These are phyloP conservation scores for Capsella rubella DNA, from an alignment of 441 rosid genomes.

Conservation along the genomic window DNA sequence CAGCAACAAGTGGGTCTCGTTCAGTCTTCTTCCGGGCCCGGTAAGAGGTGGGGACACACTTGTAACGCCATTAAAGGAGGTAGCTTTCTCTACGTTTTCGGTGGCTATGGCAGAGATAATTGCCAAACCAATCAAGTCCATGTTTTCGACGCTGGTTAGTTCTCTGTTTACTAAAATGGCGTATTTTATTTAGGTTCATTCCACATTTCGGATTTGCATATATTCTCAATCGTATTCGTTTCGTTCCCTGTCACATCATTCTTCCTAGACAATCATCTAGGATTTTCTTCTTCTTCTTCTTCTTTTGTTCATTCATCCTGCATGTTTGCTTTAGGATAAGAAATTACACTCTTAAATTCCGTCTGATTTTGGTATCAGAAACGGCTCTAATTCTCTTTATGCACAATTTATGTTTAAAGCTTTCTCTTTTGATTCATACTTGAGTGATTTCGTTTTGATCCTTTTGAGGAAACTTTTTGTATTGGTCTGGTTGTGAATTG, in stretches of 20 bases:
- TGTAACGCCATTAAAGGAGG: constrained; percentile 90
- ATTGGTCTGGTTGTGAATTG: constrained; percentile 19
- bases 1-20: constrained; percentile 48
- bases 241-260: constrained; percentile 1
- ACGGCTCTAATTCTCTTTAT: not conserved
- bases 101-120: constrained; percentile 94
- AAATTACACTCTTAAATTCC: not conserved
- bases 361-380: constrained; percentile 18
- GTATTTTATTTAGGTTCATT: constrained; percentile 28
- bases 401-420: not conserved
- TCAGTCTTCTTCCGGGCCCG: constrained; percentile 65
- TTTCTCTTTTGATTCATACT: constrained; percentile 6
- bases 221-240: not conserved
- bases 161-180: constrained; percentile 7
- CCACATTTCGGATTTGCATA: constrained; percentile 22
- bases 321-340: constrained; percentile 26
- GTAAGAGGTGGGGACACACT: constrained; percentile 98
- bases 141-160: constrained; percentile 91
- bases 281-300: not conserved
- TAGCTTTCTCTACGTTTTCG: constrained; percentile 85
- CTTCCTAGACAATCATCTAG: not conserved
- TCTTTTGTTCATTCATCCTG: constrained; percentile 29
- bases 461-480: constrained; percentile 26
- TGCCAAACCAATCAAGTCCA: constrained; percentile 97
- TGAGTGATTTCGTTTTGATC: constrained; percentile 7